phyloP scores from a whole-genome alignment of 176 grass and related monocot species.

The Eremochloa ophiuroides region DNA sequence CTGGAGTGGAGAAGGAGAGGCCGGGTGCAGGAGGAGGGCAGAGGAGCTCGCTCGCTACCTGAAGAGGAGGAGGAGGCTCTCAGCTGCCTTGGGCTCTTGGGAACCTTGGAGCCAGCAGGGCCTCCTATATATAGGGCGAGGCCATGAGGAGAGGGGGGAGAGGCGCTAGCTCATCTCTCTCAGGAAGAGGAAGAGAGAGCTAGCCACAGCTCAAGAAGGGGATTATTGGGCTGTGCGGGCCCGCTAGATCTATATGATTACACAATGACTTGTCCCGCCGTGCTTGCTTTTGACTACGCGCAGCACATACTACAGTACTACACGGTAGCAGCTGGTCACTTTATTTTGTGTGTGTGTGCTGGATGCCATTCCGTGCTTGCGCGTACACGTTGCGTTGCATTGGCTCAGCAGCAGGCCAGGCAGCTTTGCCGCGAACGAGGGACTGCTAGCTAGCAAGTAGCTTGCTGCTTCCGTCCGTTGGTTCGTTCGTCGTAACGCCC shows the following conservation, averaged over 20 bases:
- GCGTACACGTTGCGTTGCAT: neutral
- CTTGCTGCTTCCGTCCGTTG: neutral
- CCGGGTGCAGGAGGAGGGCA: neutral
- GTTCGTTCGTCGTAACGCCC: neutral
- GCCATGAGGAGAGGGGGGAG: neutral
- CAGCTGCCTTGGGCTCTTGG: slow-evolving; percentile 24
- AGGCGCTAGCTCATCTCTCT: too few species aligned
- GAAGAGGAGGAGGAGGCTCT: neutral
- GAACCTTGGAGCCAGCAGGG: neutral
- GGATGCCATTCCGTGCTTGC: too few species aligned
- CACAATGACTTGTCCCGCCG: slow-evolving; percentile 23
- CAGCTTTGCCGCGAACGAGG: neutral
- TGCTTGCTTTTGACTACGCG: slow-evolving; percentile 13
- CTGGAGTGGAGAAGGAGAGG: neutral
- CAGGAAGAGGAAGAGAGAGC: neutral
- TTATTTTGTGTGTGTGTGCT: too few species aligned
- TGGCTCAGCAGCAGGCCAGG: neutral
- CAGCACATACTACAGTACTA: too few species aligned
- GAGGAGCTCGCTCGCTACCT: slow-evolving; percentile 5
- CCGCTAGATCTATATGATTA: slow-evolving; percentile 15
- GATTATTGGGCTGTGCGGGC: neutral
- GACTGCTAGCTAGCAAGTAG: neutral
- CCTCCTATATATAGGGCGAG: slow-evolving; percentile 26
- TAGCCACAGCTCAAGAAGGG: neutral
- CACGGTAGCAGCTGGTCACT: too few species aligned